Percentiles rank a stretch among this genome's conserved stretches.
Conservation (phyloP, 73 alveolate species). For the Stentor roeselii region DNA sequence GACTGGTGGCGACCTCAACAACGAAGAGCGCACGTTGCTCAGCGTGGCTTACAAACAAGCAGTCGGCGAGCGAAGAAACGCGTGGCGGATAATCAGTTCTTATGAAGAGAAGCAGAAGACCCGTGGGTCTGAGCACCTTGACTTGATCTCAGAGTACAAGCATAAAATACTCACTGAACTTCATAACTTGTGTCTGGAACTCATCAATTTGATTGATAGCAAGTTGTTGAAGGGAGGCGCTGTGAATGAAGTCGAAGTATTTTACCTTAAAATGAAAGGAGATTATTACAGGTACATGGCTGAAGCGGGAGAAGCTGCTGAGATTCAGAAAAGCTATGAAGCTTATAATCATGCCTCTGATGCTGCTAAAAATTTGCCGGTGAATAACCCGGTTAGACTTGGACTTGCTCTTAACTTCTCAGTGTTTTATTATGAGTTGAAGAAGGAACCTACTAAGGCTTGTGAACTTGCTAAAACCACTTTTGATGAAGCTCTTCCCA, state of each 20-base stretch:
- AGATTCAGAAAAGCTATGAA: constrained; percentile 56
- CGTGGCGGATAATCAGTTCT: constrained; percentile 59
- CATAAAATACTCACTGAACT: constrained; percentile 58
- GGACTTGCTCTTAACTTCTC: constrained; percentile 70
- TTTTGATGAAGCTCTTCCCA: constrained; percentile 40
- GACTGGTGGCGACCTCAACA: constrained; percentile 52
- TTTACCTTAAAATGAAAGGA: constrained; percentile 69
- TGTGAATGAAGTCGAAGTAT: constrained; percentile 61
- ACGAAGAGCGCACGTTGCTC: constrained; percentile 65
- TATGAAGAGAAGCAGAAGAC: constrained; percentile 64
- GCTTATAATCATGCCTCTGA: too few relatives aligned
- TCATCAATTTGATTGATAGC: constrained; percentile 49
- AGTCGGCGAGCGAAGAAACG: constrained; percentile 49
- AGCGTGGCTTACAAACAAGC: constrained; percentile 56
- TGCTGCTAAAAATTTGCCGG: constrained; percentile 50
- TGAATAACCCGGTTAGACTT: constrained; percentile 56
- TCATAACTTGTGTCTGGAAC: constrained; percentile 48
- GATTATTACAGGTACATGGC: too few relatives aligned
- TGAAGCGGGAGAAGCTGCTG: constrained; percentile 60
- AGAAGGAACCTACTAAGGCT: constrained; percentile 58
- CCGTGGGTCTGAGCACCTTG: constrained; percentile 44
- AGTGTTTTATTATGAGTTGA: constrained; percentile 64
- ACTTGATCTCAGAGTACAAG: constrained; percentile 49
- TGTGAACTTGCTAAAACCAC: constrained; percentile 58
- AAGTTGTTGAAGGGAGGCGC: constrained; percentile 43